Conservation (phyloP, 345 rosid species). For the Carallia pectinifolia region DNA sequence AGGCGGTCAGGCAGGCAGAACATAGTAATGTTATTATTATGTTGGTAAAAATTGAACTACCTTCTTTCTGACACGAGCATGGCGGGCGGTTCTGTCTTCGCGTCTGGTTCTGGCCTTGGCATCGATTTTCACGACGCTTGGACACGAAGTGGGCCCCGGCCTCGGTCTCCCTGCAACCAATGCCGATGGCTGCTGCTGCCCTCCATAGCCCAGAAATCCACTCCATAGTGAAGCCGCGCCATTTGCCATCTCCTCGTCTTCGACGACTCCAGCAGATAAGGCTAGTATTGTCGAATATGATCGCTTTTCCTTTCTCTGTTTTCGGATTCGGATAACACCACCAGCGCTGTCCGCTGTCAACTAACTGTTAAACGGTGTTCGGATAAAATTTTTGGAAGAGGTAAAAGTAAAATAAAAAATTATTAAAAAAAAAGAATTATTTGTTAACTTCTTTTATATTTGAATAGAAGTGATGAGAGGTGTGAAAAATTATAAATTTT, state of each 20-base stretch:
- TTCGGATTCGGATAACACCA: no score
- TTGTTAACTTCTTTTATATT: no score
- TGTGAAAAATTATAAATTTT: no score
- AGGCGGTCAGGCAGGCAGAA: not conserved
- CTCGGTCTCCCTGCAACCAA: constrained; percentile 21
- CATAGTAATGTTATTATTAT: not conserved
- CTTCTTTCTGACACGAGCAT: constrained; percentile 90
- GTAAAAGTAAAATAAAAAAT: no score
- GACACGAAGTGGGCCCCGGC: not conserved
- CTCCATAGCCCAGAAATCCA: constrained; percentile 12
- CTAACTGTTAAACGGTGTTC: no score
- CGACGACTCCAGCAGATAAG: not conserved
- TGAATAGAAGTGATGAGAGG: no score
- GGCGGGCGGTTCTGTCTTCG: constrained; percentile 82
- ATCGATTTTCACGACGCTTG: constrained; percentile 29
- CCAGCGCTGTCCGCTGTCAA: no score
- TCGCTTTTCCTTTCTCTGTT: no score
- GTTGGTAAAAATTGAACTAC: constrained; percentile 20
- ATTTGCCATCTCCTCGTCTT: constrained; percentile 4
- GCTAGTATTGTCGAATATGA: not conserved
- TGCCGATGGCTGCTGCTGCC: constrained; percentile 26
- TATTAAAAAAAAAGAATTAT: no score
- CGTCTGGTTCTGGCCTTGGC: constrained; percentile 64
- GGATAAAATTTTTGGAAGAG: no score
- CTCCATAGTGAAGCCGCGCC: constrained; percentile 19